phyloP scores from a whole-genome alignment of 805 yeast species.

The Teunomyces cretensis region DNA sequence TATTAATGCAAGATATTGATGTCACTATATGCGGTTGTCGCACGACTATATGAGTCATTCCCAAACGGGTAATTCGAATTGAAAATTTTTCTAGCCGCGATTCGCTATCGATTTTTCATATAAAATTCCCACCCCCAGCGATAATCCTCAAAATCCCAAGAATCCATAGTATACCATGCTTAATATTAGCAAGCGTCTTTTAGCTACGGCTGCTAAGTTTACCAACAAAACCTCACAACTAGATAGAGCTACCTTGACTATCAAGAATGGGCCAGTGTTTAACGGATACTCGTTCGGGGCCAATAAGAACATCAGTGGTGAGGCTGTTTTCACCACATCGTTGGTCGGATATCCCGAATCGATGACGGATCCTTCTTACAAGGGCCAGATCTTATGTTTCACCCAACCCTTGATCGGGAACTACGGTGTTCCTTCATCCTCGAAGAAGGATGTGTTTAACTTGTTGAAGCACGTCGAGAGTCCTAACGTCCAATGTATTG shows the following conservation, averaged over 20 bases:
- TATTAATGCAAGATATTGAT: background rate
- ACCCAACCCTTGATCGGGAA: conserved; percentile 98
- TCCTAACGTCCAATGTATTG: conserved; percentile 89
- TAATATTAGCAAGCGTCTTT: conserved; percentile 15
- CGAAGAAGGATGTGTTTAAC: conserved; percentile 77
- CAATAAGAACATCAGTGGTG: conserved; percentile 88
- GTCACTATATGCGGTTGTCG: background rate
- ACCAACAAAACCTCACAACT: conserved; percentile 41
- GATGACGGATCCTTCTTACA: conserved; percentile 97
- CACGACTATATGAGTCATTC: conserved; percentile 20
- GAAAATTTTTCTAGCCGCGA: conserved; percentile 31
- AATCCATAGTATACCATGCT: conserved; percentile 4
- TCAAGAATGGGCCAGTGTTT: conserved; percentile 91
- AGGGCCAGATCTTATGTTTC: conserved; percentile 94
- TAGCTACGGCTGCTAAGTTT: conserved; percentile 38
- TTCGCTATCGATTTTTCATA: conserved; percentile 27
- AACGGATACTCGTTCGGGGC: conserved; percentile 96
- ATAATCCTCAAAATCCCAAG: background rate
- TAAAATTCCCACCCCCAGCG: conserved; percentile 5
- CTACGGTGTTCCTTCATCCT: conserved; percentile 93
- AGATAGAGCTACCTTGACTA: conserved; percentile 85
- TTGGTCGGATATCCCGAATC: conserved; percentile 98
- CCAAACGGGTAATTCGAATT: conserved; percentile 21
- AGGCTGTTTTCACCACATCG: conserved; percentile 96
- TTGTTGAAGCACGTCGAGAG: conserved; percentile 89